Base-by-base conservation (phyloP, 306 rosid genomes). In the Trichosanthes cucumerina region DNA sequence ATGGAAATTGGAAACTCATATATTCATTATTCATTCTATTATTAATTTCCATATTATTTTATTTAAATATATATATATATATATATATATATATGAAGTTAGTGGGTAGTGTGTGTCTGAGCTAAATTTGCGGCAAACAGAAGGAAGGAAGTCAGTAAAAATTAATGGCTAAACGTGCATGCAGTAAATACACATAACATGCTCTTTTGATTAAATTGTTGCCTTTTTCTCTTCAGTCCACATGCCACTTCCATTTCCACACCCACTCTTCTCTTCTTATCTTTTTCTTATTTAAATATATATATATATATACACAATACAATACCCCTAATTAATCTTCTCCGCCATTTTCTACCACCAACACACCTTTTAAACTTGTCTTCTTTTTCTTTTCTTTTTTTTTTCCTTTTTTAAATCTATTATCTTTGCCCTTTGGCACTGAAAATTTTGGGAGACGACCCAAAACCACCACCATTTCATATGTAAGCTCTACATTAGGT, bases 141-240 rank as follows among this genome's bases (percentile, higher is more conserved):
- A 28, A 33, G 23, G 57, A 52, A 52, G 57, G 23, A 52, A 75
- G 44, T 24, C 73, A 77, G 72, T 77, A 21, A 77, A 21, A 77
- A 60, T 77, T 28, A 28, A 28, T 28, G 80, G 80, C 57, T 59
- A 77, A 77, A 77, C 80, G 71, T 77, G 80, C 58, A 59, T 59
- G 80, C 73, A 77, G 73, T 77, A 77, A 77, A 77, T 58, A 77
- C 72, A 80, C 62, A 64, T 64, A 86, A 85, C 90, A 83, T 83
- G 92, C 84, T 77, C n/a, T n/a, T n/a, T 58, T 47, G 81, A 80
- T 84, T 86, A 26, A 90, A 1, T 28, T 2, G 2, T 85, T 86
- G 89, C 88, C 79, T 86, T 68, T 62, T 80, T n/a, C n/a, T n/a
- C 33, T 86, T 80, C 47, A 65, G 21, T 80, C 83, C 91, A 86